A percentile compares a stretch with the other conserved stretches of the same genome.
These are phyloP conservation scores for Hanseniaspora singularis DNA, from an alignment of 805 yeast species.

Conservation along the genomic window DNA sequence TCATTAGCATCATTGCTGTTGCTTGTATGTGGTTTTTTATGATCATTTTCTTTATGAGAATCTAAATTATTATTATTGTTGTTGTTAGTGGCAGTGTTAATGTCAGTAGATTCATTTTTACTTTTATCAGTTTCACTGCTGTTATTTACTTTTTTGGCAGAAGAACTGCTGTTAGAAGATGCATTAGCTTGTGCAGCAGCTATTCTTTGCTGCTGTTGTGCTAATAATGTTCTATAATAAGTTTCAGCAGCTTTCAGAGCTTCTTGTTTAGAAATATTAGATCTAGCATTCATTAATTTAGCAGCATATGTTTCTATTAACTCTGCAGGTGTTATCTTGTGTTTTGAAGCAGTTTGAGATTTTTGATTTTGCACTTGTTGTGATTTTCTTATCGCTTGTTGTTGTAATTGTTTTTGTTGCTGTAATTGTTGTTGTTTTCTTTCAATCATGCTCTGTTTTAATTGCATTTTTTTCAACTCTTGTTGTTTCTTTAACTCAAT, in stretches of 20 bases:
- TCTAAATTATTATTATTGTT: too few relatives aligned
- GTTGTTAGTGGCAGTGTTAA: too few relatives aligned
- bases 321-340: constrained; percentile 18
- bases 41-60: too few relatives aligned
- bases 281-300: constrained; percentile 26
- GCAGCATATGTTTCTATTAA: constrained; percentile 26
- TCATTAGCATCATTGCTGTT: too few relatives aligned
- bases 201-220: constrained; percentile 20
- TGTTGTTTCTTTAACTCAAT: constrained; percentile 57
- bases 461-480: constrained; percentile 18
- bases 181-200: neutral
- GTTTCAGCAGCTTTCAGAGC: constrained; percentile 29
- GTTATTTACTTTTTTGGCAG: neutral
- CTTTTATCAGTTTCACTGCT: neutral
- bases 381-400: constrained; percentile 14
- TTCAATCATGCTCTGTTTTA: constrained; percentile 16
- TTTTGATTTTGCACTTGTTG: too few relatives aligned
- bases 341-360: too few relatives aligned
- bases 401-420: constrained; percentile 7
- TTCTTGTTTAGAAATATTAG: constrained; percentile 25
- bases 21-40: too few relatives aligned
- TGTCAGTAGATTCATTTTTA: too few relatives aligned
- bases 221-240: constrained; percentile 21
- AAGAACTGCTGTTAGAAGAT: neutral
- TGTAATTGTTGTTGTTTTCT: constrained; percentile 16